Conservation (phyloP, 768 basidiomycete genomes). For the Pleurotus djamor region DNA sequence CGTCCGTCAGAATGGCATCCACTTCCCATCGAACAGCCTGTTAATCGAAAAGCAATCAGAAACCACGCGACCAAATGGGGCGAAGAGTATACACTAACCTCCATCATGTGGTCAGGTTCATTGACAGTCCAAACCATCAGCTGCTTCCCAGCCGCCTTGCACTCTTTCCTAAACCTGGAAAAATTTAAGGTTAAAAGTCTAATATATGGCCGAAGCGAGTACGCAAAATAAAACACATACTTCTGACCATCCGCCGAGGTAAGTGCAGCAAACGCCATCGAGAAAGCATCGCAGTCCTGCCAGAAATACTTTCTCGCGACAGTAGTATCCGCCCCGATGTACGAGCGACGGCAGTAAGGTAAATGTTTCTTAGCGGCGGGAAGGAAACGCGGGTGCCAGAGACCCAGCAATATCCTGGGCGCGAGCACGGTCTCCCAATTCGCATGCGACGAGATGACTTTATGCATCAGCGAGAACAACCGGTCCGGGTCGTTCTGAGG, state of each 20-base stretch:
- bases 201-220: background rate
- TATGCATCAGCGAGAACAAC: slow-evolving; percentile 81
- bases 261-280: slow-evolving; percentile 73
- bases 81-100: slow-evolving; percentile 45
- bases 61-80: background rate
- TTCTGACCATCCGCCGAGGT: slow-evolving; percentile 70
- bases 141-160: slow-evolving; percentile 75
- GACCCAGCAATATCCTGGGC: slow-evolving; percentile 76
- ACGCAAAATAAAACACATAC: slow-evolving; percentile 35
- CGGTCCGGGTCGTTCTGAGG: slow-evolving; percentile 85
- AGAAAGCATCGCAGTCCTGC: slow-evolving; percentile 84
- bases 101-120: slow-evolving; percentile 84
- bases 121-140: slow-evolving; percentile 99
- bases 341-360: slow-evolving; percentile 81
- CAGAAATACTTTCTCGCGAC: slow-evolving; percentile 89
- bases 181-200: slow-evolving; percentile 2
- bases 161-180: slow-evolving; percentile 75
- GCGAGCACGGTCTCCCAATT: slow-evolving; percentile 76
- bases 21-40: slow-evolving; percentile 81
- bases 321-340: slow-evolving; percentile 74
- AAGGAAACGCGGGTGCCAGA: slow-evolving; percentile 93
- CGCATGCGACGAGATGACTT: slow-evolving; percentile 57
- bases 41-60: background rate
- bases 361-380: slow-evolving; percentile 69
- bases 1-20: slow-evolving; percentile 76